phyloP scores from a whole-genome alignment of 2,329 filamentous ascomycete species.

The Beauveria brongniartii region DNA sequence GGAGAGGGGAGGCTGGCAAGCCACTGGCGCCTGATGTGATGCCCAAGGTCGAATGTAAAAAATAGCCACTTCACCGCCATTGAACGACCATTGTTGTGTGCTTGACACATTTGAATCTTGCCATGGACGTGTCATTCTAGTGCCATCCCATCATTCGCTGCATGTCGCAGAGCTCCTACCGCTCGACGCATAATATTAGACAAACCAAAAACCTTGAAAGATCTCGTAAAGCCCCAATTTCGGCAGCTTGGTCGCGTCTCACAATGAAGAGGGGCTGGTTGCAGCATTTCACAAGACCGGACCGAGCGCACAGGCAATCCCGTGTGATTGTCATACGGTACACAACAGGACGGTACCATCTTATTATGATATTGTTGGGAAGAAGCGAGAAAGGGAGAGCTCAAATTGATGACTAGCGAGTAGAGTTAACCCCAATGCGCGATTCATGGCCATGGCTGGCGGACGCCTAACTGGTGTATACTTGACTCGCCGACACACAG shows the following conservation, averaged over 20 bases:
- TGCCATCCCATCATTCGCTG: too few species aligned
- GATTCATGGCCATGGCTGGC: too few species aligned
- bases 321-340: neutral
- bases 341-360: neutral
- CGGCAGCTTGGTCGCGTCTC: neutral
- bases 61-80: neutral
- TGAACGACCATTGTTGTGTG: neutral
- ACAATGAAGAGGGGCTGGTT: neutral
- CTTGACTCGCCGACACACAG: too few species aligned
- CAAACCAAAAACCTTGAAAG: too few species aligned
- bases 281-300: neutral
- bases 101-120: too few species aligned
- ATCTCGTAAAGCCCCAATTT: neutral
- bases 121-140: too few species aligned
- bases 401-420: too few species aligned
- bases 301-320: neutral
- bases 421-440: too few species aligned
- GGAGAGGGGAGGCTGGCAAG: neutral
- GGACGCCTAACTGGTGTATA: too few species aligned
- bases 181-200: too few species aligned
- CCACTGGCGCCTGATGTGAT: conserved; percentile 2
- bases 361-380: neutral
- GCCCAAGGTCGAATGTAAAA: neutral
- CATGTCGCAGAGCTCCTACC: too few species aligned
- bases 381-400: too few species aligned